Percentiles rank a stretch among this genome's conserved stretches.
Evolutionary conservation across 2,329 filamentous ascomycete genomes (phyloP).

Genomic region (Venturia asperata): DNA sequence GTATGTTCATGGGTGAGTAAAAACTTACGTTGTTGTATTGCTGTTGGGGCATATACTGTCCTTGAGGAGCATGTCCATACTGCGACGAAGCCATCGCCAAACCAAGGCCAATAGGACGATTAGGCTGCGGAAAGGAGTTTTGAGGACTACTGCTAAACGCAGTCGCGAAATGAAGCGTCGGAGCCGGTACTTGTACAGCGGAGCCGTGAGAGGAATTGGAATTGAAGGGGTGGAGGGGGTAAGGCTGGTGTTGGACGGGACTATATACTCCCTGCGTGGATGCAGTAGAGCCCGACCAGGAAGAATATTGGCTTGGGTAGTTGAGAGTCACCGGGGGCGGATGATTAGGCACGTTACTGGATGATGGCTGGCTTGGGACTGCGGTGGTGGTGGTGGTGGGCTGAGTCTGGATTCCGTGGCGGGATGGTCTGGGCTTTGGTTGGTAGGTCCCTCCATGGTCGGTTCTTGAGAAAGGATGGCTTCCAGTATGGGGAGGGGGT

Average conservation of each 20-base stretch:
- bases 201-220: not conserved
- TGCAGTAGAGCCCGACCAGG: not conserved
- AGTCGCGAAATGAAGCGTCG: not conserved
- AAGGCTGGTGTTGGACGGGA: conserved; percentile 4
- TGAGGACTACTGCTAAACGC: not conserved
- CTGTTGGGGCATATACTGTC: not conserved
- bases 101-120: not conserved
- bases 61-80: not conserved
- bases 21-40: not conserved
- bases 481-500: not conserved
- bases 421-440: not conserved
- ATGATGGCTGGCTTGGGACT: not conserved
- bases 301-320: conserved; percentile 2
- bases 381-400: not conserved
- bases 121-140: not conserved
- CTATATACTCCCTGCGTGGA: conserved; percentile 3
- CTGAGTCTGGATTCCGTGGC: conserved; percentile 1
- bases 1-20: not conserved
- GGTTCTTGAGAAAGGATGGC: not conserved
- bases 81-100: not conserved
- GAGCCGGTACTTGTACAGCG: not conserved
- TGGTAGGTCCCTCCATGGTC: not conserved
- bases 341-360: not conserved
- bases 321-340: not conserved
- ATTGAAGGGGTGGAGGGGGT: not conserved